Evolutionary conservation across 78 protist species (phyloP).

Genomic region (Dictyostelium intermedium): DNA sequence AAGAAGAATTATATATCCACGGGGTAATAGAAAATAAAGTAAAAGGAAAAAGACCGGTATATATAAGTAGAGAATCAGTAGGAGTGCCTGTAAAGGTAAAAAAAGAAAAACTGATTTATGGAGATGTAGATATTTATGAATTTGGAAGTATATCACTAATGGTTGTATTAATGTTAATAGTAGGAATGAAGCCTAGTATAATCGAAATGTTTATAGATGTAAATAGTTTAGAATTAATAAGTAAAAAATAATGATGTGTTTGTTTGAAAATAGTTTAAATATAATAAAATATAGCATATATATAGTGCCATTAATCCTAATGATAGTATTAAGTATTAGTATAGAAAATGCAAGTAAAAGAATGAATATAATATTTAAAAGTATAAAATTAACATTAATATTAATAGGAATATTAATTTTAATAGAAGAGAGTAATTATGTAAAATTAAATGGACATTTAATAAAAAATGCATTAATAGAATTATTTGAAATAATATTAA

Average conservation of each 20-base stretch:
- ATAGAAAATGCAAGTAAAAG: neutral
- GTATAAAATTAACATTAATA: neutral
- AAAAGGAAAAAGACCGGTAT: neutral
- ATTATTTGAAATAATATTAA: neutral
- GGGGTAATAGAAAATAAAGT: neutral
- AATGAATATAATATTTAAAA: neutral
- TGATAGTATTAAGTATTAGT: neutral
- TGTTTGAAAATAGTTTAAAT: neutral
- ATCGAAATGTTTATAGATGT: neutral
- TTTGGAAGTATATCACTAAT: neutral
- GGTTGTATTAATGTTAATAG: neutral
- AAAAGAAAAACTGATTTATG: neutral
- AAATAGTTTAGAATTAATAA: conserved; percentile 6
- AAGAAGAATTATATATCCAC: too few species aligned
- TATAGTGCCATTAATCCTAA: neutral
- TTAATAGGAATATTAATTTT: neutral
- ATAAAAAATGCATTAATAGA: neutral
- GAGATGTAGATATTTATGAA: neutral
- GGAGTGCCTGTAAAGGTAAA: neutral
- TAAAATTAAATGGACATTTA: conserved; percentile 5
- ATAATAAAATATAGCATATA: neutral
- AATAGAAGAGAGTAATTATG: neutral
- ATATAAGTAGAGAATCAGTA: neutral
- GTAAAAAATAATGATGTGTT: neutral
- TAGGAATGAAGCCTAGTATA: neutral